Evolutionary conservation across 1,139 yeast species (phyloP), one percentile per base, ranked within the genome.

Genomic region (Yamadazyma mexicana): DNA sequence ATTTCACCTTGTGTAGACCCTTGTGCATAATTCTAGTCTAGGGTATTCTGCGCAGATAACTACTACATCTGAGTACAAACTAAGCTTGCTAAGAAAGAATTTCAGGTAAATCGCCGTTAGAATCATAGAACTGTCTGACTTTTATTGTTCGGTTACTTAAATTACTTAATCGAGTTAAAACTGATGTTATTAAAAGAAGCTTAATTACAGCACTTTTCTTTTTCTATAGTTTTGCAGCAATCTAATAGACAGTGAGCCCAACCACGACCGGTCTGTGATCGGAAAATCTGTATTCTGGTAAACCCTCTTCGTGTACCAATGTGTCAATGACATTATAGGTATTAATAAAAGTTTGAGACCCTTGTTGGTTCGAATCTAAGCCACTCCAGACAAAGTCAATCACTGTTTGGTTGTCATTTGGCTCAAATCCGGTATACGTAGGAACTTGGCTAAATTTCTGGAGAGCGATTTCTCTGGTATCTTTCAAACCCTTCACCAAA

Each of bases 191-290:
- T 8, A 20, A 20, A 20, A n/a, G n/a, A 20, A 20, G 27, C 12
- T 24, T 10, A 10, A 24, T 24, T 24, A 5, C n/a, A 24, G 6
- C 17, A 11, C 5, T 27, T 14, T 10, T 12, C 11, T 27, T 4
- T 8, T 27, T 16, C 31, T n/a, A 8, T 7, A 8, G n/a, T 10
- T 12, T 26, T 26, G 29, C 29, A 12, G 16, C 29, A 15, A 12
- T 12, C 18, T 30, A 30, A 30, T 6, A 30, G 4, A 20, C 15
- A 12, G 33, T 30, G 2, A 34, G 14, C 8, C 29, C 27, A 34
- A 62, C 58, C 20, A 59, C 55, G 12, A 72, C 60, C 0, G 77
- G 75, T 44, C 78, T 56, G 47, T 74, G 79, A 50, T 74, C 79
- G 35, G 74, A 66, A 25, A 66, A 57, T 43, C 62, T 62, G 25